Base-by-base conservation (phyloP, 768 basidiomycete genomes). In the Lactarius indigo region DNA sequence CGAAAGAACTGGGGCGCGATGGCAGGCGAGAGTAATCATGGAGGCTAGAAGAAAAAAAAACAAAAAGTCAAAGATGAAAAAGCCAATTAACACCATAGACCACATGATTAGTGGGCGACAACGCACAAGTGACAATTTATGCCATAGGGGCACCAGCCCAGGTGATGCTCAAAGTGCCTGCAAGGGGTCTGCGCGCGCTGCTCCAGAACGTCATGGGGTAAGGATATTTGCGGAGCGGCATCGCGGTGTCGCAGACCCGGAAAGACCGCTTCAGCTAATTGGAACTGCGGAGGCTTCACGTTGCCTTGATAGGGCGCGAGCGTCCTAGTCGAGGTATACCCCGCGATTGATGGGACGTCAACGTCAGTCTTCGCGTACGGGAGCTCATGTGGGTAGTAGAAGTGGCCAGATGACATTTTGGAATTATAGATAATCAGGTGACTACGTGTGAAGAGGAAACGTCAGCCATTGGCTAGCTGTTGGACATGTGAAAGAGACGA, bases 141-240 rank as follows among this genome's bases (percentile, higher is more conserved):
- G 20, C 58, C 62, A 41, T 50, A 68, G 20, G 66, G 66, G 58
- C 66, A 68, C 62, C 66, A 68, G 31, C 66, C 66, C 2, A n/a
- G 31, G 33, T 68, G 44, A 31, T 56, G 50, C 15, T 55, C 61
- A 37, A 67, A 67, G 30, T 67, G 66, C 31, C 41, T 63, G 62
- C 66, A 67, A 1, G 52, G 50, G 12, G 57, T 67, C 23, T 31
- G 61, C 30, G 57, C 50, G 18, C 66, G 66, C 28, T 67, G 39
- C 52, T 56, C 58, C 1, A 64, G 58, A 26, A 68, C 50, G 28
- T 64, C 58, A 15, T 13, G 58, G 15, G 66, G 62, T 12, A 64
- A 7, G 17, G 13, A 10, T 2, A 33, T 50, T 37, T 35, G 52
- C 30, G 60, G 52, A 8, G 59, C 1, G 23, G 41, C 15, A 26